A percentile compares a stretch with the other conserved stretches of the same genome.
phyloP scores from a whole-genome alignment of 441 rosid genomes.

The Francoa sonchifolia region DNA sequence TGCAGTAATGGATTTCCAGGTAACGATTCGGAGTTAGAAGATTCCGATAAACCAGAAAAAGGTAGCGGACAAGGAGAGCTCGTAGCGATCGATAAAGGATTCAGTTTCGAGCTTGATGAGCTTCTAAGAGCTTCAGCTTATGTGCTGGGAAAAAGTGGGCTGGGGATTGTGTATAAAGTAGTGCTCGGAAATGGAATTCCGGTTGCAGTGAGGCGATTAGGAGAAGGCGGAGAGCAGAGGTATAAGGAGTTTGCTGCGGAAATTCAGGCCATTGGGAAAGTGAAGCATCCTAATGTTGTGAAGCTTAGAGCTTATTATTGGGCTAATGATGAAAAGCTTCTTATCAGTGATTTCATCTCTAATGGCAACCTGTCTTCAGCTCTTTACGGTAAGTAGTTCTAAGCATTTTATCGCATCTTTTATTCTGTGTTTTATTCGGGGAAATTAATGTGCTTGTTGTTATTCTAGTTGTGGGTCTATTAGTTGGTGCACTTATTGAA shows the following conservation, averaged over 20 bases:
- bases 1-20: background rate
- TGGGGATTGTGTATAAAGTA: slow-evolving; percentile 90
- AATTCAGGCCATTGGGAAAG: slow-evolving; percentile 77
- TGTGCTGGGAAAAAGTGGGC: slow-evolving; percentile 87
- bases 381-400: slow-evolving; percentile 44
- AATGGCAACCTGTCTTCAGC: slow-evolving; percentile 80
- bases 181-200: slow-evolving; percentile 87
- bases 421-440: too few relatives aligned
- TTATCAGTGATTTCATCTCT: slow-evolving; percentile 73
- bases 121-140: slow-evolving; percentile 86
- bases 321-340: slow-evolving; percentile 93
- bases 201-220: slow-evolving; percentile 82
- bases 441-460: too few relatives aligned
- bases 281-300: slow-evolving; percentile 89
- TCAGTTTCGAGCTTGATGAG: slow-evolving; percentile 57
- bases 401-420: background rate
- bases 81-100: background rate
- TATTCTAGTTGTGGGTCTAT: too few relatives aligned
- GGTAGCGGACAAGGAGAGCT: background rate
- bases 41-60: background rate
- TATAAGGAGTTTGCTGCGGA: slow-evolving; percentile 76
- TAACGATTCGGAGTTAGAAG: background rate
- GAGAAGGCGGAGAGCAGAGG: slow-evolving; percentile 90
- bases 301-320: slow-evolving; percentile 85
- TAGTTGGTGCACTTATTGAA: too few relatives aligned